Percentiles rank a stretch among this genome's conserved stretches.
phyloP scores from a whole-genome alignment of 2,329 filamentous ascomycete genomes.

The Penicillium sumatraense region DNA sequence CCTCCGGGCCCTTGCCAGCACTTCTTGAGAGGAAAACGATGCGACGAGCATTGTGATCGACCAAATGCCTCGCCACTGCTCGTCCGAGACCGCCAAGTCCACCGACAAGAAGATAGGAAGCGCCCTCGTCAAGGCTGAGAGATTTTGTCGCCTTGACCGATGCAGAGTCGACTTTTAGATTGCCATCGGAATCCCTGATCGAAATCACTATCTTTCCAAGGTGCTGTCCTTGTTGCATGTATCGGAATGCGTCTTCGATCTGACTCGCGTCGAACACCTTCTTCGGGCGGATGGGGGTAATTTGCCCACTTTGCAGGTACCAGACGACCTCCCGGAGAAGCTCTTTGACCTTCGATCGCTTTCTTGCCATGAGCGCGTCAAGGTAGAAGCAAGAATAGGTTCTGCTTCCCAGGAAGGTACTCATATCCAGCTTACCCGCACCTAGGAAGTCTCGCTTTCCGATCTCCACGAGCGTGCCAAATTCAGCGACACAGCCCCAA shows the following conservation, averaged over 20 bases:
- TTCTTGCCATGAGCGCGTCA: background rate
- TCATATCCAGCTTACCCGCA: background rate
- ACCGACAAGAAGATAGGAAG: constrained; percentile 42
- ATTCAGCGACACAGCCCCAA: background rate
- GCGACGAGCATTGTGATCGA: constrained; percentile 36
- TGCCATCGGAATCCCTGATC: background rate
- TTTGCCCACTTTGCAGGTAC: background rate
- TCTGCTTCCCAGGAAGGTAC: background rate
- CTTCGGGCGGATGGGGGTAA: constrained; percentile 11
- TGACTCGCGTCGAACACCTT: constrained; percentile 25
- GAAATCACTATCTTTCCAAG: constrained; percentile 49
- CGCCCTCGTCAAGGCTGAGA: background rate
- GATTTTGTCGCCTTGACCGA: background rate
- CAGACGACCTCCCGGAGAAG: background rate
- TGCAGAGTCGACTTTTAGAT: background rate
- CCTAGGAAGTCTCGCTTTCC: background rate
- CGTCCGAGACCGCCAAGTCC: constrained; percentile 47
- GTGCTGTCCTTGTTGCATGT: constrained; percentile 47
- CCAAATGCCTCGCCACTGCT: constrained; percentile 38
- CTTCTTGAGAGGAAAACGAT: constrained; percentile 42
- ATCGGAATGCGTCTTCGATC: constrained; percentile 43
- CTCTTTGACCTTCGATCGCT: background rate
- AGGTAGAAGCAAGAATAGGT: background rate
- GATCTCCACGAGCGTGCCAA: background rate
- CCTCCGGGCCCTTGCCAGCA: constrained; percentile 17